These are phyloP conservation scores for Nigrospora oryzae DNA, from an alignment of 2,329 filamentous ascomycete species.

Conservation along the genomic window DNA sequence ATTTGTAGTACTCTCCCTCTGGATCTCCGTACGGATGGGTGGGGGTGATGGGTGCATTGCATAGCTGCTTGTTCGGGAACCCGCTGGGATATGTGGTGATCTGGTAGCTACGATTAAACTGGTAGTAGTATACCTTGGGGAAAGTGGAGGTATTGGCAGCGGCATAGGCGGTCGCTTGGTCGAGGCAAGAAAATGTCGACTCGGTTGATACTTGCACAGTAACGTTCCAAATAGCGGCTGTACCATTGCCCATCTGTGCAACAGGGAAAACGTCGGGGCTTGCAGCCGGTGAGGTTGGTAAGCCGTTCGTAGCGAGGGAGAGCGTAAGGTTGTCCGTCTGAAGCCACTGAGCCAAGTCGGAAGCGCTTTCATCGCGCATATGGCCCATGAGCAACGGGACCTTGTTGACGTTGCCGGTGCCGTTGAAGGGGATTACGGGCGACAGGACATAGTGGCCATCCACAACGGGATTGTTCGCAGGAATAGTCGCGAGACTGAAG, in stretches of 20 bases:
- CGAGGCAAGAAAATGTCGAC: slow-evolving; percentile 49
- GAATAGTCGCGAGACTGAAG: neutral
- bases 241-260: slow-evolving; percentile 33
- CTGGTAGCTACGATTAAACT: slow-evolving; percentile 48
- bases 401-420: neutral
- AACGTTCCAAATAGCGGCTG: slow-evolving; percentile 47
- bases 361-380: slow-evolving; percentile 42
- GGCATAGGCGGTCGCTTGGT: slow-evolving; percentile 48
- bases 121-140: slow-evolving; percentile 44
- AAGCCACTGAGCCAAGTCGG: slow-evolving; percentile 29
- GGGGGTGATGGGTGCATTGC: slow-evolving; percentile 28
- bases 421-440: no score
- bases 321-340: slow-evolving; percentile 19
- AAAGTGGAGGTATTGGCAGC: slow-evolving; percentile 36
- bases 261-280: slow-evolving; percentile 38
- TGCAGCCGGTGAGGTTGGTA: slow-evolving; percentile 13
- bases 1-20: slow-evolving; percentile 34
- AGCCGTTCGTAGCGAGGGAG: slow-evolving; percentile 20
- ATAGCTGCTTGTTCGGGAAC: slow-evolving; percentile 43
- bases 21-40: slow-evolving; percentile 17
- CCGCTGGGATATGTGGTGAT: slow-evolving; percentile 27
- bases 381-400: neutral
- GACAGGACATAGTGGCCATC: neutral
- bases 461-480: neutral
- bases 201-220: slow-evolving; percentile 47